Evolutionary conservation across 192 early-diverging fungal species (phyloP).

Genomic region (Jimgerdemannia flammicorona): DNA sequence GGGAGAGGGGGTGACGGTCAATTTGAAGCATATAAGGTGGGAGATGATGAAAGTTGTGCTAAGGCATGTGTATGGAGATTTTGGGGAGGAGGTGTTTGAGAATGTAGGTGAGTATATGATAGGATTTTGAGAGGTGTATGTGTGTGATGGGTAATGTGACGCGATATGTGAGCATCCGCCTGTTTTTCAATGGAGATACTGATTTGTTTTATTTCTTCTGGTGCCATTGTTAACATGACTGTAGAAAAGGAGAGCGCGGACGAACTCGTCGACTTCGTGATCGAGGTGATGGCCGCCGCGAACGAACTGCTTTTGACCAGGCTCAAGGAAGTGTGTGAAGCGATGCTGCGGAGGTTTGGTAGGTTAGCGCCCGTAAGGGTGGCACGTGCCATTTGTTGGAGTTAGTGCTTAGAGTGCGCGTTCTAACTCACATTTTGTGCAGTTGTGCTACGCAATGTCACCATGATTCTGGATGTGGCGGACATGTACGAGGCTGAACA

Average conservation of each 20-base stretch:
- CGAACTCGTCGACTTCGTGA: constrained; percentile 45
- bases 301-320: constrained; percentile 59
- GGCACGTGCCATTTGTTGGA: too few relatives aligned
- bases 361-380: neutral
- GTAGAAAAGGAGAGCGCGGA: constrained; percentile 31
- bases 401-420: neutral
- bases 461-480: constrained; percentile 48
- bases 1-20: constrained; percentile 27
- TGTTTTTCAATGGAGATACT: too few relatives aligned
- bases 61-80: constrained; percentile 51
- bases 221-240: neutral
- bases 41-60: constrained; percentile 53
- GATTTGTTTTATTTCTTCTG: too few relatives aligned
- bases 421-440: constrained; percentile 7
- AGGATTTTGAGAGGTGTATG: neutral
- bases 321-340: constrained; percentile 39
- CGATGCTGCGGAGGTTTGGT: constrained; percentile 29
- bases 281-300: constrained; percentile 55
- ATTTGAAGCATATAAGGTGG: constrained; percentile 43
- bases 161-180: too few relatives aligned
- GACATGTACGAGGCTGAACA: constrained; percentile 43
- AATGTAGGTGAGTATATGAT: constrained; percentile 14
- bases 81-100: constrained; percentile 35
- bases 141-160: neutral
- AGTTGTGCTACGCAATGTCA: constrained; percentile 48